phyloP scores from a whole-genome alignment of 2,329 filamentous ascomycete genomes.

The Sclerotinia trifoliorum region DNA sequence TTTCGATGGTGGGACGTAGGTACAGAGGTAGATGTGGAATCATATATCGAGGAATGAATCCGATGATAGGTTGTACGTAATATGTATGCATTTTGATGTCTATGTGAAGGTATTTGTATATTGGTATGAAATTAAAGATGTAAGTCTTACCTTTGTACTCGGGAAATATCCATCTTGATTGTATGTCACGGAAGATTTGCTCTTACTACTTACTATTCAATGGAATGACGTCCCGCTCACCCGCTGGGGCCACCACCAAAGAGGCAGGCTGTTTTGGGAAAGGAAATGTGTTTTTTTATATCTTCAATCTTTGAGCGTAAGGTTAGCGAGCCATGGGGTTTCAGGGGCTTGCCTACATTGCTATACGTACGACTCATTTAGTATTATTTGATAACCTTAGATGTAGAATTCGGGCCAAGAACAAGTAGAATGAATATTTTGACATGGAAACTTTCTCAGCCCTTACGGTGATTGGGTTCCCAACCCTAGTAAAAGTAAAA shows the following conservation, averaged over 20 bases:
- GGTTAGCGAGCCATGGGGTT: not conserved
- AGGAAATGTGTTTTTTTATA: not conserved
- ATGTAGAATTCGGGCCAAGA: not conserved
- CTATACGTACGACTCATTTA: no score
- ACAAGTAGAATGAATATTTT: no score
- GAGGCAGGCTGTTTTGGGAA: not conserved
- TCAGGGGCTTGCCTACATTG: not conserved
- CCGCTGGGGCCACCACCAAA: not conserved
- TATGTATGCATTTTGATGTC: not conserved
- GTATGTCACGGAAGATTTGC: no score
- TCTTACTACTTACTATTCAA: not conserved
- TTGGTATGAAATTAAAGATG: not conserved
- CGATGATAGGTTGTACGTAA: not conserved
- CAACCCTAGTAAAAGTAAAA: not conserved
- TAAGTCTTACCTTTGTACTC: not conserved
- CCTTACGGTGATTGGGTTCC: not conserved
- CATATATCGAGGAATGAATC: not conserved
- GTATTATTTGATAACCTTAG: not conserved
- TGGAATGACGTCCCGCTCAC: not conserved
- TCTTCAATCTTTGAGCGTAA: not conserved
- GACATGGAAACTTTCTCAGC: not conserved
- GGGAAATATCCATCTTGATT: no score
- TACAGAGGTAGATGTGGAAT: not conserved
- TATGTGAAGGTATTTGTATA: not conserved
- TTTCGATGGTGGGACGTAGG: not conserved